These are phyloP conservation scores for Umbelopsis sp. DNA, from an alignment of 192 early-diverging fungal genomes.

Conservation along the genomic window DNA sequence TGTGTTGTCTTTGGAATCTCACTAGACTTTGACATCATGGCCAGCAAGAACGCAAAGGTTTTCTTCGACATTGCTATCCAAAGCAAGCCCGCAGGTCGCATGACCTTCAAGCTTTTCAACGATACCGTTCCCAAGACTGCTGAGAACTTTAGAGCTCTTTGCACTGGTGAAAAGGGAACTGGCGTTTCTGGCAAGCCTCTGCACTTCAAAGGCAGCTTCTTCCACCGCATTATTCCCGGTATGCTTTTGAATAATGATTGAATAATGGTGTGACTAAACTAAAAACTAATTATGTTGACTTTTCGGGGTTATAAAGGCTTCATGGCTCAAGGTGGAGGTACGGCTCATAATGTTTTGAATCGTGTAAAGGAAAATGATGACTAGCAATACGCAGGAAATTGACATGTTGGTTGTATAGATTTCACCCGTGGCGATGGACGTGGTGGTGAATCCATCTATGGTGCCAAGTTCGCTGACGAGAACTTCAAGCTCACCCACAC, in stretches of 20 bases:
- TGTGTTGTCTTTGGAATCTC: no score
- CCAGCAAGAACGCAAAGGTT: constrained; percentile 56
- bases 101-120: constrained; percentile 69
- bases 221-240: constrained; percentile 61
- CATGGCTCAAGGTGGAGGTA: constrained; percentile 58
- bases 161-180: constrained; percentile 62
- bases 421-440: constrained; percentile 69
- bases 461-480: constrained; percentile 90
- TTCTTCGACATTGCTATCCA: constrained; percentile 77
- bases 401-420: constrained; percentile 27
- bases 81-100: constrained; percentile 53
- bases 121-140: constrained; percentile 91
- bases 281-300: no score
- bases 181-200: constrained; percentile 64
- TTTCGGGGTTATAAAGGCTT: constrained; percentile 21
- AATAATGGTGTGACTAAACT: no score
- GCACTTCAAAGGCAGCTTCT: constrained; percentile 53
- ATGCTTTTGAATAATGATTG: neutral
- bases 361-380: neutral
- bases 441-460: constrained; percentile 81
- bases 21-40: constrained; percentile 36
- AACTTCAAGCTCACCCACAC: constrained; percentile 90
- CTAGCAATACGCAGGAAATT: neutral
- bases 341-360: neutral
- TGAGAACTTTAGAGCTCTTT: constrained; percentile 88